A percentile compares a stretch with the other conserved stretches of the same genome.
phyloP scores from a whole-genome alignment of 345 rosid genomes.

The Syzygium aromaticum region DNA sequence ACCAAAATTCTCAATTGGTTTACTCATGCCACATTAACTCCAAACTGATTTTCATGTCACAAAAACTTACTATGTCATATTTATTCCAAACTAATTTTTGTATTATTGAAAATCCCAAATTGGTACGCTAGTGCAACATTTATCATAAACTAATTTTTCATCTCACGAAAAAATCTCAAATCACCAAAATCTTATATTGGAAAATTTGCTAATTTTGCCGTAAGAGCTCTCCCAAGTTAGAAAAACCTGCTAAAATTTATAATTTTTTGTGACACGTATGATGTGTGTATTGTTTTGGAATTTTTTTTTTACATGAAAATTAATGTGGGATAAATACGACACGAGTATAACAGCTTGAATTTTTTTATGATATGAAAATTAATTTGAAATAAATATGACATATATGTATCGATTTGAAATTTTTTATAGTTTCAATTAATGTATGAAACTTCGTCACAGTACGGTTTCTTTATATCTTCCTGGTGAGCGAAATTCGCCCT shows the following conservation, averaged over 20 bases:
- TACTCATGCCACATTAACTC: not conserved
- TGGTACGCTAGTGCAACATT: fast-evolving
- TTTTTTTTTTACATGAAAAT: not conserved
- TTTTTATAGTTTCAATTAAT: too few species aligned
- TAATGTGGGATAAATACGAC: not conserved
- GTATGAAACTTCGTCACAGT: not conserved
- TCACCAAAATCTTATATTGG: not conserved
- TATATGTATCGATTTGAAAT: fast-evolving
- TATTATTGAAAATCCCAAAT: not conserved
- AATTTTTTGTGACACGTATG: not conserved
- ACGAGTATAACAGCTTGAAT: not conserved
- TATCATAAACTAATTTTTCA: not conserved
- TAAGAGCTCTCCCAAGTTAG: not conserved
- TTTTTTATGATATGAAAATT: too few species aligned
- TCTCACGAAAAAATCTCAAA: not conserved
- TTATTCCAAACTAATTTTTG: not conserved
- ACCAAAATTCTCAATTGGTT: not conserved
- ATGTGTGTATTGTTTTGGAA: not conserved
- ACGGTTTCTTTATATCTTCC: not conserved
- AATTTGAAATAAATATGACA: too few species aligned
- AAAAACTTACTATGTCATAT: not conserved
- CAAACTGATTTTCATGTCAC: not conserved
- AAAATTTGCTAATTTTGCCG: not conserved
- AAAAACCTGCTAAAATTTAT: not conserved
- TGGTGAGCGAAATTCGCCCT: not conserved